Evolutionary conservation across 331 rosid genomes (phyloP).

Genomic region (Ulmus americana): DNA sequence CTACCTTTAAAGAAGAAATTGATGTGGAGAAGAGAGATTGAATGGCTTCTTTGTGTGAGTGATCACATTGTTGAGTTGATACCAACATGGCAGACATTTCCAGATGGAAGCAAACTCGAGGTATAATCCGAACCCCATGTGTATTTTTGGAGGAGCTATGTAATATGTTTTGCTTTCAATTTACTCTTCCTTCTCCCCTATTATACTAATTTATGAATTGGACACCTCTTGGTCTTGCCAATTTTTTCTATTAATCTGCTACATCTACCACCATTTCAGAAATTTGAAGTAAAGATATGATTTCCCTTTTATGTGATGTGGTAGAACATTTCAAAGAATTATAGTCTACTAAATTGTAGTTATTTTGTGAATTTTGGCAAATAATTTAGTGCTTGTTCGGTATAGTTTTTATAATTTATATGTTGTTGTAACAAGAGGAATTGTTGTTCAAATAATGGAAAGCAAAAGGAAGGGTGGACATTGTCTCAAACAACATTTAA

Average conservation of each 20-base stretch:
- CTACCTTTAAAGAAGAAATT: conserved; percentile 54
- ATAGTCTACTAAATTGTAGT: not conserved
- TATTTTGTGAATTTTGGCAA: not conserved
- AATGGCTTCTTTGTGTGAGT: conserved; percentile 84
- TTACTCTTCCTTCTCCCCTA: not conserved
- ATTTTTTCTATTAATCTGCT: too few relatives aligned
- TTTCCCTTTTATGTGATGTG: not conserved
- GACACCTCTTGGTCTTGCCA: too few relatives aligned
- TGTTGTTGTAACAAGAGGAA: too few relatives aligned
- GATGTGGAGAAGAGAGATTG: conserved; percentile 93
- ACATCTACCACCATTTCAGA: too few relatives aligned
- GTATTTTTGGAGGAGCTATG: not conserved
- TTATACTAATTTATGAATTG: too few relatives aligned
- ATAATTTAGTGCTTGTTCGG: not conserved
- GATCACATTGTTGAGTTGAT: conserved; percentile 82
- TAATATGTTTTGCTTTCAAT: not conserved
- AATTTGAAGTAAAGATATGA: too few relatives aligned
- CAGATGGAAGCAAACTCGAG: conserved; percentile 94
- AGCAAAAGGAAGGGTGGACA: too few relatives aligned
- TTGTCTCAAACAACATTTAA: too few relatives aligned
- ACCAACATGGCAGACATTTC: conserved; percentile 84
- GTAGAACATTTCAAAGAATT: not conserved
- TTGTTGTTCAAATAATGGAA: too few relatives aligned
- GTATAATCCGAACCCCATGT: conserved; percentile 24
- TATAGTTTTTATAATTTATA: not conserved